phyloP scores from a whole-genome alignment of 1,284 basidiomycete species.

The Puccinia coronata region DNA sequence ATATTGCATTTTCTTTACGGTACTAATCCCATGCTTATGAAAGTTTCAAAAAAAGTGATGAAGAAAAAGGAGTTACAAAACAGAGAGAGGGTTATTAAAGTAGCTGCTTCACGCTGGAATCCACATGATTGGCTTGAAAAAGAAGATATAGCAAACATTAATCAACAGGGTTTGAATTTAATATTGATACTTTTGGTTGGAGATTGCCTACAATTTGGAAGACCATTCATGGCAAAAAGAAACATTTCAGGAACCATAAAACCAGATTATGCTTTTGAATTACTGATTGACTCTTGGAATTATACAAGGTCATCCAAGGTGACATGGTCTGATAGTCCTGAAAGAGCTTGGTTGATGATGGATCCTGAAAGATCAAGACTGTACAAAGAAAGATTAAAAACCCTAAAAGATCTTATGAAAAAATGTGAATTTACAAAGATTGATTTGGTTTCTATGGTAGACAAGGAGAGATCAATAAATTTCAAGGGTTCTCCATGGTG shows the following conservation, averaged over 20 bases:
- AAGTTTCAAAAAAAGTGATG: background rate
- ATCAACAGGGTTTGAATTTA: slow-evolving; percentile 3
- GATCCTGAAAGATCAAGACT: background rate
- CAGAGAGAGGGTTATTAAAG: background rate
- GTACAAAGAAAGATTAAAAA: slow-evolving; percentile 15
- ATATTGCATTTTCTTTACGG: too few species aligned
- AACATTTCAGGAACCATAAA: background rate
- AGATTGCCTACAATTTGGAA: slow-evolving; percentile 16
- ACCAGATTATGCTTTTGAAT: background rate
- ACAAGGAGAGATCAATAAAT: background rate
- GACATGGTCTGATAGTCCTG: background rate
- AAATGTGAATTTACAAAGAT: background rate
- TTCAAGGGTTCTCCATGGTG: background rate
- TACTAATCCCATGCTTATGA: background rate
- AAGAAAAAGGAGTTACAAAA: background rate
- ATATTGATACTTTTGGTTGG: background rate
- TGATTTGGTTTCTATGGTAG: background rate
- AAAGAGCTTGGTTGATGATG: slow-evolving; percentile 10
- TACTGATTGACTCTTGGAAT: background rate
- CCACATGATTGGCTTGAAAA: background rate
- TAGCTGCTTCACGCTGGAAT: background rate
- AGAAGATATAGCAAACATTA: background rate
- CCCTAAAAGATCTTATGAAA: background rate
- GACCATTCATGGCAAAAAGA: background rate
- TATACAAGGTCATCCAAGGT: background rate